Conservation (phyloP, 768 basidiomycete genomes). For the Tricholoma sp. region DNA sequence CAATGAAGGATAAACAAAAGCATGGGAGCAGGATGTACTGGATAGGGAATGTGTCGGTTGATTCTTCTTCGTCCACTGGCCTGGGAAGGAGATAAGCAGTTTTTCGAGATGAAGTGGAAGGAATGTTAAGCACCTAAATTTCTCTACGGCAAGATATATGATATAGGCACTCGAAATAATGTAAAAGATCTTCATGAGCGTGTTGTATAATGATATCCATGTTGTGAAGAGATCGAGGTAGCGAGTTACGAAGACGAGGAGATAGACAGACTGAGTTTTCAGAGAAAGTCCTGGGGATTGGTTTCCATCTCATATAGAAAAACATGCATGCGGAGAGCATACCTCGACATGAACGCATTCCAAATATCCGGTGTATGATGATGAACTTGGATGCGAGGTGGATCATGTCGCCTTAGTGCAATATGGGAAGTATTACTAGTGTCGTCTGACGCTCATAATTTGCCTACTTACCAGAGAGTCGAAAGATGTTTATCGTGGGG, state of each 20-base stretch:
- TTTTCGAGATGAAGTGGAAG: neutral
- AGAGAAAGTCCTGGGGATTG: neutral
- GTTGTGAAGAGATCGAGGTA: constrained; percentile 3
- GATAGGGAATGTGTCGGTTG: neutral
- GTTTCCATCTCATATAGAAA: neutral
- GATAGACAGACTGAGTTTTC: neutral
- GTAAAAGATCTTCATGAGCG: constrained; percentile 1
- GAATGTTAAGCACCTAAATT: neutral
- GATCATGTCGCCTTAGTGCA: neutral
- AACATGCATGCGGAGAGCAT: neutral
- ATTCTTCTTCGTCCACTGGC: neutral
- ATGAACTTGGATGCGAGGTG: neutral
- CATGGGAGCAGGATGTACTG: neutral
- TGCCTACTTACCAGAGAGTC: neutral
- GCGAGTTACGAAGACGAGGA: constrained; percentile 5
- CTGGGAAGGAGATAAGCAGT: neutral
- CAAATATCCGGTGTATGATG: neutral
- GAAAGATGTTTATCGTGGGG: neutral
- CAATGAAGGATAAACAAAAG: neutral
- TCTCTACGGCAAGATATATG: neutral
- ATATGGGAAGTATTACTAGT: neutral
- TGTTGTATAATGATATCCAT: neutral
- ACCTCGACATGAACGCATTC: neutral
- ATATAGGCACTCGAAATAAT: neutral
- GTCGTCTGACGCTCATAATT: neutral